Evolutionary conservation across 2,329 filamentous ascomycete species (phyloP), one percentile per base, ranked within the genome.

Genomic region (Arthrobotrys musiformis): DNA sequence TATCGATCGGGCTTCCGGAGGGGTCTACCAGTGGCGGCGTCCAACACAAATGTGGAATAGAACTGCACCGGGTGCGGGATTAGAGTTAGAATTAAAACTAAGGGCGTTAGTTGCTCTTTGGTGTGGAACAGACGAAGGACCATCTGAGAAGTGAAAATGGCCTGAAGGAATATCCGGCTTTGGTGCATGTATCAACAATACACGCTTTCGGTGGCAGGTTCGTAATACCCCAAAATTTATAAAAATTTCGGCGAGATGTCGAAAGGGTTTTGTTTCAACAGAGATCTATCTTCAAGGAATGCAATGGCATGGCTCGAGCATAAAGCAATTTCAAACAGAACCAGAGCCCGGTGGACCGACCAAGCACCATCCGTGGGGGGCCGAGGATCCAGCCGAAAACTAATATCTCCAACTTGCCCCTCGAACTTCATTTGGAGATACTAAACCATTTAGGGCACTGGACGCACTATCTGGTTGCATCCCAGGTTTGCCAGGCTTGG

Each of bases 401-500:
- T 7, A 56, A 70, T 35, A 70, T 62, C 28, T 70, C 67, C 7
- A 35, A 35, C 35, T 28, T 62, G 11, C 60, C 60, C 7, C 50
- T 73, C 26, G 61, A 73, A 35, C 48, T 73, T 35, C 69, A 66
- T 19, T 40, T 50, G 1, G 61, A 60, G 28, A 67, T 60, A 52
- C 33, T 73, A 24, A 44, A 46, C 30, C 30, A 13, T 5, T 42
- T 70, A 5, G 67, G 52, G 24, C 58, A 70, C 46, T 70, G 58
- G 67, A 37, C 46, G 4, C 44, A 72, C 28, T 2, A 37, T 35
- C 17, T 72, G 3, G 19, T 50, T 28, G 69, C 69, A 44, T 73
- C 61, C 19, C 52, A 73, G 22, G 69, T 73, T 48, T 73, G 61
- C 37, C 50, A 60, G 35, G 35, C 69, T 61, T 73, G 40, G 60